Evolutionary conservation across 257 asterid species (phyloP).

Genomic region (Lycium barbarum): DNA sequence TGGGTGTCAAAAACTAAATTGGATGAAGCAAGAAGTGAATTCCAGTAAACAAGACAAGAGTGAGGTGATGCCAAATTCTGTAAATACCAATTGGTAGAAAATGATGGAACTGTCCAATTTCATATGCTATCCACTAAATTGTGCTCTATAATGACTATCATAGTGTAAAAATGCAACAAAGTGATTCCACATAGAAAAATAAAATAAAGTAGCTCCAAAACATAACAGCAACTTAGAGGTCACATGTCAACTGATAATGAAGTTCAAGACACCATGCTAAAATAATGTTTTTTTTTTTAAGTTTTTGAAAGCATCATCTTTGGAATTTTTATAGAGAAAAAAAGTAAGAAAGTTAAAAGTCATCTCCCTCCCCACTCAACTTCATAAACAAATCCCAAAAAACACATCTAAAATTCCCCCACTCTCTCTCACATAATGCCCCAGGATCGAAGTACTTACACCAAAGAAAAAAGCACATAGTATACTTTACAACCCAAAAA

Average conservation of each 20-base stretch:
- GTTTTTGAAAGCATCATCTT: constrained; percentile 24
- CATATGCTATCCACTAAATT: not conserved
- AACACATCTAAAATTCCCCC: constrained; percentile 44
- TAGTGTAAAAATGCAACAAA: not conserved
- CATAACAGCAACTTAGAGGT: constrained; percentile 30
- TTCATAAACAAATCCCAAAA: constrained; percentile 46
- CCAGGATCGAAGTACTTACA: too few relatives aligned
- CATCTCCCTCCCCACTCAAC: constrained; percentile 12
- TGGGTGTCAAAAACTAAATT: constrained; percentile 20
- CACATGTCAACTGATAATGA: constrained; percentile 40
- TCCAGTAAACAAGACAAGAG: constrained; percentile 30
- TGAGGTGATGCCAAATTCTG: constrained; percentile 24
- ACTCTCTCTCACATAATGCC: constrained; percentile 41
- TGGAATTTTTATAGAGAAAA: constrained; percentile 33
- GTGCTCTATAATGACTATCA: not conserved
- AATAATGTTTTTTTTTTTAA: not conserved
- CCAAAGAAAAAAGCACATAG: too few relatives aligned
- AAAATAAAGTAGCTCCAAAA: not conserved
- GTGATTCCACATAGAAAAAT: not conserved
- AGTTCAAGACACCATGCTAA: constrained; percentile 27
- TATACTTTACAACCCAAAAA: too few relatives aligned
- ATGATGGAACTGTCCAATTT: constrained; percentile 33
- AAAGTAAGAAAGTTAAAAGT: not conserved
- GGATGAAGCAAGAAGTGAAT: constrained; percentile 25
- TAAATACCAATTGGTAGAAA: constrained; percentile 32